Base-by-base conservation (phyloP, 2,329 filamentous ascomycete genomes). In the Verticillium longisporum region DNA sequence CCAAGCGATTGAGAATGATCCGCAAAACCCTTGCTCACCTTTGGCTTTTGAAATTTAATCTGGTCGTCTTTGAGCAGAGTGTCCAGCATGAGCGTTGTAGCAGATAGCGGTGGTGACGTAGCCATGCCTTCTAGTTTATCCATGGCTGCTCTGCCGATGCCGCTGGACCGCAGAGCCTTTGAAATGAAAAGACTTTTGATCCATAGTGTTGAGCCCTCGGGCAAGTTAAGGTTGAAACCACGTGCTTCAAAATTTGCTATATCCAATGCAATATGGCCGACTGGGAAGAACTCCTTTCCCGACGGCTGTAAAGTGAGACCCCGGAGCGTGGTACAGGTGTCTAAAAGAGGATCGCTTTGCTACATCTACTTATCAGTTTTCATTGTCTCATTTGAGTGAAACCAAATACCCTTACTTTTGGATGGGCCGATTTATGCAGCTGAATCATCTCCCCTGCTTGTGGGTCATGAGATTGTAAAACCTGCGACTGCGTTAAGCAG, bases 181-280 rank as follows among this genome's bases (percentile, higher is more conserved):
- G 69, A 65, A 1, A 72, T 66, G 33, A 68, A 72, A 9, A 72
- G 68, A 0, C 65, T 72, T 57, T 72, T 72, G 54, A 72, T 72
- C 70, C 70, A 72, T 57, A 68, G 71, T 7, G 69, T 38, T 2
- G 58, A 57, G 1, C 67, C 61, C 0, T 53, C 31, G 0, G 69
- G 67, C 3, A 72, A 60, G 1, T 69, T 63, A 0, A 72, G 58
- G 0, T 57, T 18, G 3, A 70, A 61, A 1, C 37, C 0, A 55
- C 54, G 0, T n/a, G 64, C 57, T 3, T 65, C 58, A 1, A 60
- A 36, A 11, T 67, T 63, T 26, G 66, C 62, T 3, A 55, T 61
- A 61, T 70, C 68, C 3, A 74, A 66, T 1, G 69, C 66, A 36
- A 73, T 70, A 55, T 74, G 72, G 6, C 72, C 72, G 33, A 74